Base-by-base conservation (phyloP, 805 yeast species). In the Dipodascus albidus region DNA sequence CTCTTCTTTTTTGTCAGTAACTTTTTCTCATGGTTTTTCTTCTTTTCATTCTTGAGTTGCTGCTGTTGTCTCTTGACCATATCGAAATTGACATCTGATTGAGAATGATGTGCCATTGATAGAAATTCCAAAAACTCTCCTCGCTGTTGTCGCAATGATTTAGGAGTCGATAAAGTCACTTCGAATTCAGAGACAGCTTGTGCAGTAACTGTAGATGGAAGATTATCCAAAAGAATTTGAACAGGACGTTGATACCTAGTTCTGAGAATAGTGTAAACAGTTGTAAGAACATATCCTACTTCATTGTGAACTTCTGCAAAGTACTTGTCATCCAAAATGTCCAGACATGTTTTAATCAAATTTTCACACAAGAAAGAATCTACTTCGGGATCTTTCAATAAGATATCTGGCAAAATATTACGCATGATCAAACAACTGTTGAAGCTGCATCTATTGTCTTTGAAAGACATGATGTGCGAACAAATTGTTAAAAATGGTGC, bases 391-490 rank as follows among this genome's bases (percentile, higher is more conserved):
- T 85, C 83, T 58, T 81, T 78, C 47, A 83, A 74, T 42, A 88
- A 71, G 47, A 87, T 78, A 20, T 82, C 86, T 17, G 79, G 80
- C 54, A 90, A 70, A 53, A 90, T 74, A 56, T 85, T 83, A 56
- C 95, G 77, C 55, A 91, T 74, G 27, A 91, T 81, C 55, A 91
- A 70, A 50, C 91, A 84, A 1, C 95, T 86, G 67, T 93, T 93
- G 70, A 86, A 91, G 3, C 96, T 83, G 66, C 98, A 91, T 63
- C 93, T 84, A 33, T 93, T 85, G 64, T 91, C 99, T 61, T 85
- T 87, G 65, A 88, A 85, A 58, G 79, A 75, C 60, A 91, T 81
- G 21, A 91, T 75, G 64, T 87, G 90, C 56, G 83, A 81, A 58
- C 91, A 73, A 38, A 91, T 69, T 54, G 80, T 80, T 59, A 91